Conservation (phyloP, 441 rosid genomes). For the Mallotus japonicus region DNA sequence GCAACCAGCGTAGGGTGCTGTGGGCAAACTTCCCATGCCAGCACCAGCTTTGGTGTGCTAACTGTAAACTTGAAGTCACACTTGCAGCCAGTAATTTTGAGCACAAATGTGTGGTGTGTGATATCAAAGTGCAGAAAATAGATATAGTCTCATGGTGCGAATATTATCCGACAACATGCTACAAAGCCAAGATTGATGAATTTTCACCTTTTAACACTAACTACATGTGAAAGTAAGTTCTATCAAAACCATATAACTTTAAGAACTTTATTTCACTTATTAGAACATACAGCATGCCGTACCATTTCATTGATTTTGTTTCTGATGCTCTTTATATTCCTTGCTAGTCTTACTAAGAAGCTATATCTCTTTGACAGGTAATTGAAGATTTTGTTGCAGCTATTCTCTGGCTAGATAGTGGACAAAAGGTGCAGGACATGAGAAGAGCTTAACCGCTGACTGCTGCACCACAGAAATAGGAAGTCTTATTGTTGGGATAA, state of each 20-base stretch:
- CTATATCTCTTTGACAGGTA: slow-evolving; percentile 12
- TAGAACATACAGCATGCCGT: not conserved
- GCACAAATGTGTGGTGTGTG: slow-evolving; percentile 83
- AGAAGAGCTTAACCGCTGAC: slow-evolving; percentile 2
- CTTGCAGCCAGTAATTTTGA: slow-evolving; percentile 31
- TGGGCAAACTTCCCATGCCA: slow-evolving; percentile 75
- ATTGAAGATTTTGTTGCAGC: slow-evolving; percentile 9
- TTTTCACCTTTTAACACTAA: slow-evolving; percentile 23
- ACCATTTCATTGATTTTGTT: not conserved
- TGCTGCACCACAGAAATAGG: not conserved
- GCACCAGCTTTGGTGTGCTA: slow-evolving; percentile 72
- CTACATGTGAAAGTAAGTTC: slow-evolving; percentile 24
- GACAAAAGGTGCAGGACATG: not conserved
- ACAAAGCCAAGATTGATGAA: slow-evolving; percentile 12
- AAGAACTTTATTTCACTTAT: not conserved
- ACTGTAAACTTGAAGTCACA: slow-evolving; percentile 44
- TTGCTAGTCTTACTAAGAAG: not conserved
- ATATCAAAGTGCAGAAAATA: slow-evolving; percentile 45
- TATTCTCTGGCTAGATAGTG: not conserved
- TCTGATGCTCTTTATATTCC: not conserved
- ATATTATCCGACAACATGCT: slow-evolving; percentile 13
- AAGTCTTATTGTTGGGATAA: not conserved
- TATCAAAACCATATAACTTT: not conserved
- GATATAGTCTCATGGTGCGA: slow-evolving; percentile 29
- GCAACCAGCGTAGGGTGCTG: slow-evolving; percentile 45